Base-by-base conservation (phyloP, 2,329 filamentous ascomycete species). In the Penicillium sp. region DNA sequence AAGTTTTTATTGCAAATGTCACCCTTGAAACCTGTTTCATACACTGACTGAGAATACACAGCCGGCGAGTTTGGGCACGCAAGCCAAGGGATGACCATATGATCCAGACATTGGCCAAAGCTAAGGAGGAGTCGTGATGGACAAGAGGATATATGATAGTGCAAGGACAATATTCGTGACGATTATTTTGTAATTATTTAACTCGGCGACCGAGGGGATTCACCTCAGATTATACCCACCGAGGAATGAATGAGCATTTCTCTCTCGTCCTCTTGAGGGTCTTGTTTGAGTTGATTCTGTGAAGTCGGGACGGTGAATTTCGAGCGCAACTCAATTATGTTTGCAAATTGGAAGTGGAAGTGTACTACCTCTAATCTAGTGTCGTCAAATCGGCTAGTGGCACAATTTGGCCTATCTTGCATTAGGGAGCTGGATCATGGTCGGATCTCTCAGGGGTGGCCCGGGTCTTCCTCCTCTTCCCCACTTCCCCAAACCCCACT, bases 61-160 rank as follows among this genome's bases (percentile, higher is more conserved):
- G 51, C 22, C 51, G 51, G 37, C 51, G 51, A 25, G 51, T 53
- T 2, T 53, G 51, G 51, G 51, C 51, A 30, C 28, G 51, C 8
- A 53, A 53, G 38, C 51, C 51, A 14, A 53, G 51, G 30, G 51
- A 53, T 28, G 51, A 53, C 25, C 51, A 53, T 11, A 53, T 53
- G 51, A 40, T 53, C 4, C 51, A 53, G 35, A 42, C 51, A 6
- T 14, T 28, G 5, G 38, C 38, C 14, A 19, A 42, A 40, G 25
- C 14, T 40, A n/a, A 53, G 51, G n/a, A 28, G 51, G 30, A 35
- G 42, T n/a, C 25, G 48, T 37, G 30, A 52, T 40, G 26, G 4
- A 16, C 26, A 8, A 3, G 11, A 26, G 8, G 11, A 22, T 37
- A 37, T 19, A 19, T n/a, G 11, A 37, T n/a, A 25, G 7, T 2